Evolutionary conservation across 169 alveolate species (phyloP), one percentile per base, ranked within the genome.

Genomic region (Plasmodium malariae): DNA sequence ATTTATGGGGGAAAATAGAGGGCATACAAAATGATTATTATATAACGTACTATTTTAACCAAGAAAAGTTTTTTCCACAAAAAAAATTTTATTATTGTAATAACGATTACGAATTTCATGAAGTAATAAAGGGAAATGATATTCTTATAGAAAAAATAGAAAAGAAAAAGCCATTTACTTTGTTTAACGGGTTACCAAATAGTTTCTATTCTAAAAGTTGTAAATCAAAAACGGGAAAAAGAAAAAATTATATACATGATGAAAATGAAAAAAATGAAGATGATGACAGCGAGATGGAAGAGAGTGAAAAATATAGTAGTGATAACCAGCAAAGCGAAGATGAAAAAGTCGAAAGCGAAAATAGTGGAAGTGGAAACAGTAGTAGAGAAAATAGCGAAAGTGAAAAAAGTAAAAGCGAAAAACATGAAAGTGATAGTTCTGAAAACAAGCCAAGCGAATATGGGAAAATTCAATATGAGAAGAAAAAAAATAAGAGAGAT

Each of bases 1-100:
- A 62, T 62, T 9, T 76, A 26, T 76, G 89, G 89, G 89, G 89
- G 5, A 76, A 76, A 62, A 76, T 76, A 43, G 89, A 76, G 45
- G 89, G 89, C 21, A 26, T 76, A 60, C 37, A 76, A 76, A 62
- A 62, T 76, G 89, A 76, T 55, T 76, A 76, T 30, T 76, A 62
- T 51, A 76, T 76, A 62, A 54, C 74, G 11, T 76, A 76, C 68
- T 36, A 76, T 54, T 67, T 76, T 54, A 76, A 76, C 32, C 21
- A 76, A 6, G 76, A 76, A 7, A 45, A 60, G 2, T 62, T 76
- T 62, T 76, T 76, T 30, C 89, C 89, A 17, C 21, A 60, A 26
- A 76, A 76, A 40, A 63, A 62, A 60, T 76, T 76, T 63, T 76
- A 60, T 54, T 76, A 76, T 54, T 76, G 89, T 76, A 76, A 60